Evolutionary conservation across 2,329 filamentous ascomycete species (phyloP), one percentile per base, ranked within the genome.

Genomic region (Fusarium sp.): DNA sequence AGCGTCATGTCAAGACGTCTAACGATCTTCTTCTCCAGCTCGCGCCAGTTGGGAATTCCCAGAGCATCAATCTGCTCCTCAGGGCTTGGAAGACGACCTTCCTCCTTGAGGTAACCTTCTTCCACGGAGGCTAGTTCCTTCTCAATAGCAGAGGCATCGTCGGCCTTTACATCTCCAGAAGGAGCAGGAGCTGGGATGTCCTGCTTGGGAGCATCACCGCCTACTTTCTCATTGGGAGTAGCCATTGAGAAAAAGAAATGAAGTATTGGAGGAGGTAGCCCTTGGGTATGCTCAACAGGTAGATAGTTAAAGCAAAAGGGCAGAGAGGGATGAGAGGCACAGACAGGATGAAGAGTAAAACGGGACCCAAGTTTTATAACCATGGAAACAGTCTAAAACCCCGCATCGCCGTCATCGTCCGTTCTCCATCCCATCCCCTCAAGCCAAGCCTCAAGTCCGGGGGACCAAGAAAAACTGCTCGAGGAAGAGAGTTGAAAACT

Each of bases 1-100:
- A 64, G 61, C 18, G 61, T 64, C 44, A 64, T 18, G 2, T 64
- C 61, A 22, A 64, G 59, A 27, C 61, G 61, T 3, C 61, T 45
- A 5, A 64, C 61, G 1, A 64, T 64, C 49, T 64, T 64, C 24
- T 64, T 64, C 43, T 64, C 61, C 18, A 64, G 34, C 34, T 64
- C 59, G 0, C 61, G 61, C 61, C 61, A 64, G 49, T 64, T 45
- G 0, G 59, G 61, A 13, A 64, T 64, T 0, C 59, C 61, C 0
- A 64, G 29, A 6, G 61, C 61, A 11, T 64, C 61, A 5, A 64
- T 64, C 34, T 64, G 61, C 43, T 64, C 61, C 10, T 64, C 61
- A 0, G 61, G 59, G 5, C 59, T 64, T 2, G 61, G 61, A 5
- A 64, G 61, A 2, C 51, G 59, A 10, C 49, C 61, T 20, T 48